Evolutionary conservation across 768 basidiomycete genomes (phyloP).

Genomic region (Suillus weaverae): DNA sequence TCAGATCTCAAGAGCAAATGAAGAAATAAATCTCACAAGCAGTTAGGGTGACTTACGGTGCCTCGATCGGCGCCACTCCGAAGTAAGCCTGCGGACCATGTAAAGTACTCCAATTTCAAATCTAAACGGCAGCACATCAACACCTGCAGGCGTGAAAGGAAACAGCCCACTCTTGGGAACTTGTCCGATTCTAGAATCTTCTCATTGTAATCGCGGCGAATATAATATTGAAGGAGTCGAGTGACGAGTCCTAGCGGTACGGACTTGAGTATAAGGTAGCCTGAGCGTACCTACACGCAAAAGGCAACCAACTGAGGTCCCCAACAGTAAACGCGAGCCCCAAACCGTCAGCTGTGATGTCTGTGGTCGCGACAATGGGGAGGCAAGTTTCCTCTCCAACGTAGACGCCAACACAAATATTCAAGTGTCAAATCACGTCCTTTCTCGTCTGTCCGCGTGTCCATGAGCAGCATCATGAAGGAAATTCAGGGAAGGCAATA

Average conservation of each 20-base stretch:
- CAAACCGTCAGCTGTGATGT: background rate
- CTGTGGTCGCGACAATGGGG: background rate
- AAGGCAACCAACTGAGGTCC: background rate
- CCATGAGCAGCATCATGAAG: constrained; percentile 55
- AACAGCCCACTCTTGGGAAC: constrained; percentile 82
- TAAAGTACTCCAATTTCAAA: constrained; percentile 58
- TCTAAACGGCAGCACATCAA: constrained; percentile 42
- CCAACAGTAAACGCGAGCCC: background rate
- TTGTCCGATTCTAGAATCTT: constrained; percentile 91
- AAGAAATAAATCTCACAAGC: constrained; percentile 47
- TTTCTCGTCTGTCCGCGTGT: constrained; percentile 26
- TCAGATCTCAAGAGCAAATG: background rate
- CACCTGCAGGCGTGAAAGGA: background rate
- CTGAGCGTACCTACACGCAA: constrained; percentile 73
- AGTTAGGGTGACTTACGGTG: constrained; percentile 97
- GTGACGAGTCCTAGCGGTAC: constrained; percentile 16
- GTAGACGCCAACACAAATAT: constrained; percentile 46
- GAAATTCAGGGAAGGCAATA: constrained; percentile 51
- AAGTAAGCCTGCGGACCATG: constrained; percentile 83
- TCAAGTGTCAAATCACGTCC: constrained; percentile 43
- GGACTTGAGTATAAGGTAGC: constrained; percentile 80
- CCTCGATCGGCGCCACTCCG: constrained; percentile 93
- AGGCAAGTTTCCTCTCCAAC: constrained; percentile 50
- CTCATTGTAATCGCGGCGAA: constrained; percentile 85
- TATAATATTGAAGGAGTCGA: constrained; percentile 68